Conservation (phyloP, 2,329 filamentous ascomycete species). For the Cadophora malorum region DNA sequence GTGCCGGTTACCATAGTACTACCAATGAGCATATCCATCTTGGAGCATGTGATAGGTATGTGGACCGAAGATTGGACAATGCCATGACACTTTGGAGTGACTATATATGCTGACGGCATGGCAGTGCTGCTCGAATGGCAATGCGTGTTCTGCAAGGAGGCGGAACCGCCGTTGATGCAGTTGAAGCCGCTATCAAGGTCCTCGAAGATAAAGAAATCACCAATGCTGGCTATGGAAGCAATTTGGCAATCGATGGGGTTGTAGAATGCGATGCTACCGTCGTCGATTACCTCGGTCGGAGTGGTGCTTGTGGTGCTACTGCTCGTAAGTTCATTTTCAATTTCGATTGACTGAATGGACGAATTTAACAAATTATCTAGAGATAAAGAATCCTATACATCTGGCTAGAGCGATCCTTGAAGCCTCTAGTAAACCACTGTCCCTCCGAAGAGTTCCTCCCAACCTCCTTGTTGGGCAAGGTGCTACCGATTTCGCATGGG, state of each 20-base stretch:
- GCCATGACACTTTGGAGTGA: background rate
- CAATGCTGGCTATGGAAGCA: constrained; percentile 95
- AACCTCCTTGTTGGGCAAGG: constrained; percentile 89
- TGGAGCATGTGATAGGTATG: constrained; percentile 86
- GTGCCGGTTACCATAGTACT: constrained; percentile 89
- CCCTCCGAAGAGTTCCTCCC: constrained; percentile 86
- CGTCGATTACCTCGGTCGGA: constrained; percentile 88
- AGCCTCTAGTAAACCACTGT: constrained; percentile 75
- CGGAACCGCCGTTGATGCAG: constrained; percentile 82
- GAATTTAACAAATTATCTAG: constrained; percentile 52
- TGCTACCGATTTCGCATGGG: constrained; percentile 83
- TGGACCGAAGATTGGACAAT: constrained; percentile 31
- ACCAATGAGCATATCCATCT: constrained; percentile 87
- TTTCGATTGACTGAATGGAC: background rate
- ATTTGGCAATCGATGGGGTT: constrained; percentile 85
- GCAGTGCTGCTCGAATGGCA: constrained; percentile 79
- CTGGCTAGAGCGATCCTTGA: constrained; percentile 85
- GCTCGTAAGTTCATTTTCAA: constrained; percentile 70
- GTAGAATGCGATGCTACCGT: constrained; percentile 96
- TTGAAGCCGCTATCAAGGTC: constrained; percentile 85
- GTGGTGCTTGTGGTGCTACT: constrained; percentile 91
- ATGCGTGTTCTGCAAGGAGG: constrained; percentile 84
- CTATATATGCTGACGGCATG: constrained; percentile 22
- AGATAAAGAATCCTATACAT: constrained; percentile 91
- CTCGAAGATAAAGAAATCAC: constrained; percentile 96